Evolutionary conservation across 2,329 filamentous ascomycete species (phyloP).

Genomic region (Tolypocladium capitatum): DNA sequence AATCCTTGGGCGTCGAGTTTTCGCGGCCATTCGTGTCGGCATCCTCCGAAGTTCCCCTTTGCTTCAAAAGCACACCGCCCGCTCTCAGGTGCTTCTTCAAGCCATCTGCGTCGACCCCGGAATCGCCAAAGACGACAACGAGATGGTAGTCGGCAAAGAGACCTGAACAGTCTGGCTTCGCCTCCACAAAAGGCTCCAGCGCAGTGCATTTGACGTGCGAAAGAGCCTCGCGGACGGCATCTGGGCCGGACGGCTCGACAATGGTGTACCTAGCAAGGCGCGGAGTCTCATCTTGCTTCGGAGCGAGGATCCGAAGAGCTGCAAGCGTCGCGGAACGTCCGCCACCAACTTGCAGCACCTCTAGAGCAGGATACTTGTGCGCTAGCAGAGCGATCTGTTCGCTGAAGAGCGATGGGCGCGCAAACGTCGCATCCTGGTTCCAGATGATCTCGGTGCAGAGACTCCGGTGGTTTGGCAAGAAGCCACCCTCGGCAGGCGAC

Average conservation of each 20-base stretch:
- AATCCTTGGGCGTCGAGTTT: background rate
- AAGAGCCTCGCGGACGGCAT: constrained; percentile 2
- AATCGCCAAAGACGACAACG: constrained; percentile 13
- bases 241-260: constrained; percentile 5
- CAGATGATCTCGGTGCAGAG: constrained; percentile 36
- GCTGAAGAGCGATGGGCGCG: constrained; percentile 8
- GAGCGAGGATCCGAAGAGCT: constrained; percentile 14
- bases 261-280: constrained; percentile 21
- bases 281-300: constrained; percentile 12
- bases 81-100: constrained; percentile 13
- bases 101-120: constrained; percentile 3
- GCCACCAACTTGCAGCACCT: constrained; percentile 26
- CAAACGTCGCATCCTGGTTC: constrained; percentile 23
- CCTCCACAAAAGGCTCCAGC: constrained; percentile 15
- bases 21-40: background rate
- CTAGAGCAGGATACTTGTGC: constrained; percentile 25
- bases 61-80: constrained; percentile 15
- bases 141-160: constrained; percentile 18
- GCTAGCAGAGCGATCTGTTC: constrained; percentile 19
- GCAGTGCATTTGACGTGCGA: constrained; percentile 5
- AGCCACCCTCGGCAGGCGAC: constrained; percentile 16
- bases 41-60: background rate
- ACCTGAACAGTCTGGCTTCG: constrained; percentile 9
- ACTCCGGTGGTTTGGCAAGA: constrained; percentile 34
- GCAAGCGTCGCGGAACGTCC: constrained; percentile 6